Percentiles rank a stretch among this genome's conserved stretches.
These are phyloP conservation scores for Begonia fuchsioides DNA, from an alignment of 306 rosid species.

Conservation along the genomic window DNA sequence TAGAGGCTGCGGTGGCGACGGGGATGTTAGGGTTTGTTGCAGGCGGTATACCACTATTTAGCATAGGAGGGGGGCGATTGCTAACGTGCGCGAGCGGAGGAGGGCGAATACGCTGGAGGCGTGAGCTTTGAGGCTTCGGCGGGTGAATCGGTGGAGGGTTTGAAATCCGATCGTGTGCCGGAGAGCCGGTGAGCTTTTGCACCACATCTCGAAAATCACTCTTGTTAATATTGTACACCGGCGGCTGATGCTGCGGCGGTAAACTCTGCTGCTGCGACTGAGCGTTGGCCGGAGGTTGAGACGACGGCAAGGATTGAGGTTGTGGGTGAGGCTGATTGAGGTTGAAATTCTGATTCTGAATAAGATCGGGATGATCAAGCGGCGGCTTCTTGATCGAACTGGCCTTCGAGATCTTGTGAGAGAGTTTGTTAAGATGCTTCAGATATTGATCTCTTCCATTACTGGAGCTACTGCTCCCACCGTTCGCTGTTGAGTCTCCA, in stretches of 20 bases:
- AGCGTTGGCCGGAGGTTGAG: not conserved
- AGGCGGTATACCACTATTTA: constrained; percentile 18
- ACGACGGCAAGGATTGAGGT: constrained; percentile 5
- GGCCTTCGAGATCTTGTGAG: constrained; percentile 88
- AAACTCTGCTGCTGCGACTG: too few species aligned
- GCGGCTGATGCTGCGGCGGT: constrained; percentile 72
- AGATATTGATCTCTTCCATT: constrained; percentile 41
- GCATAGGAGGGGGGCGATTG: constrained; percentile 45
- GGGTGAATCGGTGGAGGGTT: constrained; percentile 62
- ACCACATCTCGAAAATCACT: constrained; percentile 89
- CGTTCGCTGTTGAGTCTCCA: constrained; percentile 14
- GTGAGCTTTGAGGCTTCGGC: constrained; percentile 71
- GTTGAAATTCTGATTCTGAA: constrained; percentile 6
- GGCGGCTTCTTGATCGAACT: constrained; percentile 23
- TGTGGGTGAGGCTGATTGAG: constrained; percentile 13
- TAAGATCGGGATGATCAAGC: constrained; percentile 1
- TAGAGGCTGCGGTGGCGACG: constrained; percentile 5
- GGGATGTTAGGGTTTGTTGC: constrained; percentile 16
- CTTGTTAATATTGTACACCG: constrained; percentile 94
- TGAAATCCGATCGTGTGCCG: constrained; percentile 71
- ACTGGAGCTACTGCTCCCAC: constrained; percentile 4
- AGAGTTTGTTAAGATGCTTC: constrained; percentile 70
- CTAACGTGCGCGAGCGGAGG: constrained; percentile 68
- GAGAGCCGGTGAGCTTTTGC: constrained; percentile 94
- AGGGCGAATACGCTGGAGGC: constrained; percentile 90